phyloP scores from a whole-genome alignment of 164 flowering plant species.

The Magnolia sinica region DNA sequence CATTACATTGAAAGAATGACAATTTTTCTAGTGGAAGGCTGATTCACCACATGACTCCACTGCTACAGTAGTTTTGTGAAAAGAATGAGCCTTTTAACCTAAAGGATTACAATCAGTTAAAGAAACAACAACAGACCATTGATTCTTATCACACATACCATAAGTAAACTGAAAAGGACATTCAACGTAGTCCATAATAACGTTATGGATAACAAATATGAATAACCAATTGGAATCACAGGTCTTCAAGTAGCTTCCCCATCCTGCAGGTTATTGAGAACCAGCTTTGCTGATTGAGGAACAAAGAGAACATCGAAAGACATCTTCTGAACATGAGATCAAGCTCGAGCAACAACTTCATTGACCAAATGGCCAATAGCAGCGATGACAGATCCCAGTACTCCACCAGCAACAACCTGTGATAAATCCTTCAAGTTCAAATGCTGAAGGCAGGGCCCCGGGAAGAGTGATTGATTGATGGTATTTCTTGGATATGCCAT shows the following conservation, averaged over 20 bases:
- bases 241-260: constrained; percentile 1
- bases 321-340: not conserved
- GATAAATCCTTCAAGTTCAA: not conserved
- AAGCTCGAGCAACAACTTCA: constrained; percentile 4
- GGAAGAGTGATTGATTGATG: not conserved
- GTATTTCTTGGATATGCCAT: no score
- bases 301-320: not conserved
- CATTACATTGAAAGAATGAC: no score
- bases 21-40: no score
- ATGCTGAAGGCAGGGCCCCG: not conserved
- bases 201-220: not conserved
- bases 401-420: constrained; percentile 50
- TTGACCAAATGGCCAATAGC: constrained; percentile 19
- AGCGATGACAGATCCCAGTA: constrained; percentile 38
- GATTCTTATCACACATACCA: not conserved
- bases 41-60: not conserved
- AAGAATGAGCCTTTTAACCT: not conserved
- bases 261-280: not conserved
- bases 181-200: not conserved
- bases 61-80: not conserved
- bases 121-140: no score
- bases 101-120: not conserved
- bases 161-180: not conserved
- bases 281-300: not conserved
- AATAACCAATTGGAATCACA: not conserved